Evolutionary conservation across 2,329 filamentous ascomycete genomes (phyloP), one percentile per base, ranked within the genome.

Genomic region (Apiospora aurea): DNA sequence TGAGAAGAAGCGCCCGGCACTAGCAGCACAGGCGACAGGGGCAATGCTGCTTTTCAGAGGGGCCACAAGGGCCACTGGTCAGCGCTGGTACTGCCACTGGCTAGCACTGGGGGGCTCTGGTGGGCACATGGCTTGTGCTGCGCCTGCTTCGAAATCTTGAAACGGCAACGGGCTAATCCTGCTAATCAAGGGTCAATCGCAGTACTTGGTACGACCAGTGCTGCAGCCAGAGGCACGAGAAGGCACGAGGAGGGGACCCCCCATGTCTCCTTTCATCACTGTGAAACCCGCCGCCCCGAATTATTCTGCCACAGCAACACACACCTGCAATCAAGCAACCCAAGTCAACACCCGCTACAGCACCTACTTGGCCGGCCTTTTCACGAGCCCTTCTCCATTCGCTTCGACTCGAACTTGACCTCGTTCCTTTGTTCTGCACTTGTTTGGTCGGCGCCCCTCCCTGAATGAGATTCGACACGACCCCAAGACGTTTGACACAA

Each of bases 61-160:
- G 53, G 26, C 29, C 26, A 29, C 26, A 29, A 29, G 26, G 26
- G 26, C 26, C 26, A 29, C 26, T 29, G 26, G 26, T 29, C n/a
- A 29, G 2, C 3, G 26, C 26, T 1, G 26, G 2, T 29, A 29
- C 26, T 29, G 26, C 26, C 26, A 29, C 26, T 29, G 26, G 26
- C 26, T 3, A 29, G 26, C 26, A 29, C 7, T 29, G 53, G 53
- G 53, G 34, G 57, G 34, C 57, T n/a, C 21, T 38, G 66, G 66
- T 26, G 66, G 67, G 67, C 44, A 49, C 67, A 69, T 69, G 67
- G 67, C 67, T 69, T 69, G 67, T 69, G 67, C 67, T 69, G 67
- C 67, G 67, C 67, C 67, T 41, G 57, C 57, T 64, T 64, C 57
- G 57, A 64, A 64, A 64, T 64, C 57, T 64, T 64, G 57, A 64